These are phyloP conservation scores for Orbilia javanica DNA, from an alignment of 2,329 filamentous ascomycete species.

Conservation along the genomic window DNA sequence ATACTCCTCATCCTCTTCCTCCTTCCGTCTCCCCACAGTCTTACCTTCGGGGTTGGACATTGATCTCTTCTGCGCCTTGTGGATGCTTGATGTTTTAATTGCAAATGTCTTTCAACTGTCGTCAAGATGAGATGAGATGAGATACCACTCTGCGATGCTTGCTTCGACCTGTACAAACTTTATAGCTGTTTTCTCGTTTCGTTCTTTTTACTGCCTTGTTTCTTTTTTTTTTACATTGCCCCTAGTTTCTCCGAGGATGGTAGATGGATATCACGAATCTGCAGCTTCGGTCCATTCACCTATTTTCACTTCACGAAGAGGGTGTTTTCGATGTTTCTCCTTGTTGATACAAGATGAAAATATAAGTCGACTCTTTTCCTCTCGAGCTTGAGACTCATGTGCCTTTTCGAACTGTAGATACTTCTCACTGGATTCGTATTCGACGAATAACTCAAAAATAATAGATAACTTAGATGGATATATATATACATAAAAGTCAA, in stretches of 20 bases:
- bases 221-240: background rate
- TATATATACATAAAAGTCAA: background rate
- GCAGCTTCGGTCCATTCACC: background rate
- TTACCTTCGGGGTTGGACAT: background rate
- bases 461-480: background rate
- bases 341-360: conserved; percentile 12
- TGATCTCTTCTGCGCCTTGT: background rate
- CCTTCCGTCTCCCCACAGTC: background rate
- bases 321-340: conserved; percentile 2
- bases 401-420: conserved; percentile 1
- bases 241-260: background rate
- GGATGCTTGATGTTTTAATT: conserved; percentile 3
- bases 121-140: conserved; percentile 41
- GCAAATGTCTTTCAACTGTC: conserved; percentile 4
- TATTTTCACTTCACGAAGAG: background rate
- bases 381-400: background rate
- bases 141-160: conserved; percentile 30
- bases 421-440: background rate
- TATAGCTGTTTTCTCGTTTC: background rate
- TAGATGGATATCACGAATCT: conserved; percentile 8
- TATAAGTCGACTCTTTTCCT: conserved; percentile 7
- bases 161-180: conserved; percentile 45
- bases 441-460: background rate
- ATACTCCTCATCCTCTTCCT: too few relatives aligned
- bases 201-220: background rate